Evolutionary conservation across 1,139 yeast genomes (phyloP).

Genomic region (Zygosaccharomyces sapae): DNA sequence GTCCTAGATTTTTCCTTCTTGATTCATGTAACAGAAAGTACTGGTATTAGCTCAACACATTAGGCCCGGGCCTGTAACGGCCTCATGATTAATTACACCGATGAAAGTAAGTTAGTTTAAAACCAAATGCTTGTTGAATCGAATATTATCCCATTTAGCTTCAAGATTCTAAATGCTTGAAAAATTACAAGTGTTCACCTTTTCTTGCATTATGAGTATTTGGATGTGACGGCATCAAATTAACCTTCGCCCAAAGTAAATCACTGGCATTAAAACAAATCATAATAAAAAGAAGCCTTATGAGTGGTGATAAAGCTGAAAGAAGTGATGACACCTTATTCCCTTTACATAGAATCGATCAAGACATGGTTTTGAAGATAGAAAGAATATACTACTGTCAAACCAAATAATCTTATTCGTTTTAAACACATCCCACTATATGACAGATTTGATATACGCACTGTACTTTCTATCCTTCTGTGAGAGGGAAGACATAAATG

Average conservation of each 20-base stretch:
- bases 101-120: not conserved
- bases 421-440: slow-evolving; percentile 24
- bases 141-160: not conserved
- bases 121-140: not conserved
- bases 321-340: not conserved
- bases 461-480: slow-evolving; percentile 18
- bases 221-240: slow-evolving; percentile 1
- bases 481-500: slow-evolving; percentile 9
- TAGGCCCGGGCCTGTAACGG: slow-evolving; percentile 15
- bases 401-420: slow-evolving; percentile 21
- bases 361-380: slow-evolving; percentile 7
- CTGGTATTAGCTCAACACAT: not conserved
- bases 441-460: slow-evolving; percentile 24
- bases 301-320: not conserved
- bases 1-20: not conserved
- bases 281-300: not conserved
- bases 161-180: not conserved
- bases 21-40: not conserved
- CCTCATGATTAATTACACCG: not conserved
- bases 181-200: not conserved
- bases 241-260: slow-evolving; percentile 1
- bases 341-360: not conserved
- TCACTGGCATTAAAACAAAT: not conserved
- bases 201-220: not conserved
- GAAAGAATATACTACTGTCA: slow-evolving; percentile 15